Conservation (phyloP, 75 land plant species). For the Selaginella moellendorffii region DNA sequence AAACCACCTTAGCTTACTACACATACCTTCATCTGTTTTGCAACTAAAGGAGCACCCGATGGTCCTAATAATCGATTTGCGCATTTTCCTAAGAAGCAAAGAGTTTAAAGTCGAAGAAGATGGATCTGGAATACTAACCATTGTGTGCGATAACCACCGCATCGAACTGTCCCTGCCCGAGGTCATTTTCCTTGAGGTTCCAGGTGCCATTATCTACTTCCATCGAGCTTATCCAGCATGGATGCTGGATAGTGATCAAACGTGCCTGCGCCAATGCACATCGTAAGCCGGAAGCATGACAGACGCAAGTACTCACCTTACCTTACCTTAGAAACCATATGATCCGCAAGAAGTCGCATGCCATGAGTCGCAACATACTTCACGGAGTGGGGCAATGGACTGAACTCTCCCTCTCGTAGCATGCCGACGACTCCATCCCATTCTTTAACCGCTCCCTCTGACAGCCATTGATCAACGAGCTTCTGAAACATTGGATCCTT, state of each 20-base stretch:
- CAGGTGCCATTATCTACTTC: slow-evolving; percentile 59
- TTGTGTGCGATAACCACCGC: slow-evolving; percentile 89
- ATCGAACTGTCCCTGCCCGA: slow-evolving; percentile 63
- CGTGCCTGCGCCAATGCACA: slow-evolving; percentile 33
- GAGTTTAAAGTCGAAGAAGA: too few relatives aligned
- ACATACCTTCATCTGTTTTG: slow-evolving; percentile 96
- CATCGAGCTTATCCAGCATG: slow-evolving; percentile 82
- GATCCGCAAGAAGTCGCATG: slow-evolving; percentile 84
- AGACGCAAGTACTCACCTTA: not conserved
- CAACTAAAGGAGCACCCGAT: slow-evolving; percentile 71
- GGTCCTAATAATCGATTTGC: slow-evolving; percentile 83
- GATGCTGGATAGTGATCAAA: slow-evolving; percentile 48
- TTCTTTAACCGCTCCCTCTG: slow-evolving; percentile 52
- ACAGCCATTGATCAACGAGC: slow-evolving; percentile 64
- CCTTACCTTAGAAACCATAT: slow-evolving; percentile 51
- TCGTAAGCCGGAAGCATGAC: not conserved
- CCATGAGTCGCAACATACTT: slow-evolving; percentile 71
- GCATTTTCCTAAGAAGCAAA: slow-evolving; percentile 74
- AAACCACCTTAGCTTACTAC: not conserved
- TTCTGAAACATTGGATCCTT: slow-evolving; percentile 57
- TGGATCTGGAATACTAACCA: slow-evolving; percentile 35
- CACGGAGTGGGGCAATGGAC: slow-evolving; percentile 27
- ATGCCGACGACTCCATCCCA: slow-evolving; percentile 66
- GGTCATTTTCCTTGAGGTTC: slow-evolving; percentile 70
- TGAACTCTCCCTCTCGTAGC: slow-evolving; percentile 59